Conservation (phyloP, 1,284 basidiomycete genomes). For the Heterobasidion irregulare region DNA sequence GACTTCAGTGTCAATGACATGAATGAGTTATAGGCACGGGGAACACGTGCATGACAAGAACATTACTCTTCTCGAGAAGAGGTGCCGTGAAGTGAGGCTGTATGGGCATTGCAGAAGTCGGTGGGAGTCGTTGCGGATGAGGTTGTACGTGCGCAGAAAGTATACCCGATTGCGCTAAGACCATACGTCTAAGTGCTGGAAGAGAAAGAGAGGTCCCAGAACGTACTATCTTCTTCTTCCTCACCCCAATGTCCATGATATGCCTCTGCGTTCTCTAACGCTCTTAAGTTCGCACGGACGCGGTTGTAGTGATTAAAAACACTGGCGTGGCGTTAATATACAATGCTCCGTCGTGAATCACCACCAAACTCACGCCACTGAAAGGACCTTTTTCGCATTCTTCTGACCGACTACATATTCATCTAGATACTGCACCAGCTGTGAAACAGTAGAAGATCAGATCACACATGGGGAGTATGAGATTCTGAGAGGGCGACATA, state of each 20-base stretch:
- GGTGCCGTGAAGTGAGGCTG: conserved; percentile 38
- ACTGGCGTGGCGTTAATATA: conserved; percentile 29
- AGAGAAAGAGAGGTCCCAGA: neutral
- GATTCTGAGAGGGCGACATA: conserved; percentile 18
- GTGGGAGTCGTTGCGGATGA: conserved; percentile 28
- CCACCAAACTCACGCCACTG: conserved; percentile 35
- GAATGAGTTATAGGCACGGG: too few species aligned
- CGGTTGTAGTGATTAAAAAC: conserved; percentile 93
- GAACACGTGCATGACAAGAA: conserved; percentile 69
- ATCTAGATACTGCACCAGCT: conserved; percentile 85
- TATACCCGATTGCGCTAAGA: conserved; percentile 27
- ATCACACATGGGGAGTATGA: neutral
- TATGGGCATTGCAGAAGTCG: conserved; percentile 27
- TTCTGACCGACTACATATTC: conserved; percentile 92
- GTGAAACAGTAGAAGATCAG: neutral
- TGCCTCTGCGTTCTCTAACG: conserved; percentile 33
- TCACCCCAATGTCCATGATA: conserved; percentile 16
- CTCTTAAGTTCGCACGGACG: conserved; percentile 54
- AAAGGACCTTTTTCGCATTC: conserved; percentile 86
- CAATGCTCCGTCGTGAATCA: neutral
- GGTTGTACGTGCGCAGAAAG: conserved; percentile 52
- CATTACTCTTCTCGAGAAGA: conserved; percentile 89
- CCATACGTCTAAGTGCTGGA: neutral
- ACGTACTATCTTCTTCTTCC: conserved; percentile 24
- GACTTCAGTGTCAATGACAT: neutral